phyloP scores from a whole-genome alignment of 441 rosid species.

The Syzygium malaccense region DNA sequence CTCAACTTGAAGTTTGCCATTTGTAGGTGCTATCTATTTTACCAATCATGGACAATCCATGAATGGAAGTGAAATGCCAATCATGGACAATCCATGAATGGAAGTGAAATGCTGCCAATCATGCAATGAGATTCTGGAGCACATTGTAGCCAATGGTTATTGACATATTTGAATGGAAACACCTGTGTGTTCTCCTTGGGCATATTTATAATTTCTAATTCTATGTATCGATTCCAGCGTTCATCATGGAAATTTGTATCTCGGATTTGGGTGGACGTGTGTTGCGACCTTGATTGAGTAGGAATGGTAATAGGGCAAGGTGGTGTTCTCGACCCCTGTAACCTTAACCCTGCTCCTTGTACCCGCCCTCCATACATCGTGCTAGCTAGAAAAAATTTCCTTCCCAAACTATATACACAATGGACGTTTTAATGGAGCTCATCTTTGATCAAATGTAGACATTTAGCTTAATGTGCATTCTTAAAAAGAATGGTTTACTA shows the following conservation, averaged over 20 bases:
- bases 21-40: neutral
- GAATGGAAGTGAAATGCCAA: neutral
- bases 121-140: neutral
- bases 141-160: neutral
- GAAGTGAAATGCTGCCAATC: neutral
- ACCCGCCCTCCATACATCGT: accelerated
- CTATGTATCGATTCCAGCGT: neutral
- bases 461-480: neutral
- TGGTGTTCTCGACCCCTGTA: accelerated
- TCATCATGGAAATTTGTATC: neutral
- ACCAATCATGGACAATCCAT: neutral
- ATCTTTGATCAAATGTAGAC: neutral
- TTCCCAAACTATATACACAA: neutral
- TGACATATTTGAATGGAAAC: neutral
- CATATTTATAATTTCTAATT: neutral
- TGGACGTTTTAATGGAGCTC: neutral
- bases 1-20: neutral
- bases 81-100: neutral
- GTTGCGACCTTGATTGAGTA: accelerated
- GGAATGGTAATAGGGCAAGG: neutral
- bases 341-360: neutral
- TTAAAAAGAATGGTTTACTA: neutral
- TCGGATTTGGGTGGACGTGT: accelerated
- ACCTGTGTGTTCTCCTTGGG: neutral
- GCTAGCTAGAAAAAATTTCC: neutral